Evolutionary conservation across 306 rosid genomes (phyloP).

Genomic region (Prunus persica): Prunus_persica_NCBIv2 NC_034015.1:199501-200000

Average conservation of each 20-base stretch:
- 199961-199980: background rate
- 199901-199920: background rate
- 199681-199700: constrained; percentile 34
- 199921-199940: background rate
- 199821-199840: constrained; percentile 6
- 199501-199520: background rate
- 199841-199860: constrained; percentile 3
- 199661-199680: background rate
- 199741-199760: constrained; percentile 8
- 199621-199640: background rate
- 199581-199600: background rate
- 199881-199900: background rate
- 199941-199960: background rate
- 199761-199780: constrained; percentile 16
- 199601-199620: background rate
- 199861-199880: background rate
- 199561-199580: background rate
- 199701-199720: background rate
- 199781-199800: constrained; percentile 24
- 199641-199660: background rate
- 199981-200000: background rate
- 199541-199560: background rate
- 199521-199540: constrained; percentile 12
- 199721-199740: constrained; percentile 14
- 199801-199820: background rate